phyloP scores from a whole-genome alignment of 306 rosid species.

The Vachellia pachyceras region DNA sequence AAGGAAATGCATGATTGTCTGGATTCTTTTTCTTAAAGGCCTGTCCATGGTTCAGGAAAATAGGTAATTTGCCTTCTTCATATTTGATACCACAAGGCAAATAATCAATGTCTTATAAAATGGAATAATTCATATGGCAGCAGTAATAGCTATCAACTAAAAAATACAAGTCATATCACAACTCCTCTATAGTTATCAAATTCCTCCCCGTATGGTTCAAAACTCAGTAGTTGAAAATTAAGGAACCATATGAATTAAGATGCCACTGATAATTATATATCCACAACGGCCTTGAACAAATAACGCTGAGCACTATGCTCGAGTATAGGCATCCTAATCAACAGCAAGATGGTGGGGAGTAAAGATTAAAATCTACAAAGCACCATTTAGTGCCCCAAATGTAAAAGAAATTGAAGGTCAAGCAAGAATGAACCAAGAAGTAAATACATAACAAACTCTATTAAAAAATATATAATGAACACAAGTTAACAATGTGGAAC shows the following conservation, averaged over 20 bases:
- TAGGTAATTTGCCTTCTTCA: not conserved
- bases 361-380: not conserved
- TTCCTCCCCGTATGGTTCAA: not conserved
- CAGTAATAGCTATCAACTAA: conserved; percentile 1
- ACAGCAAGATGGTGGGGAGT: not conserved
- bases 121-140: conserved; percentile 1
- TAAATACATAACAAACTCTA: not conserved
- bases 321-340: not conserved
- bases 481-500: not conserved
- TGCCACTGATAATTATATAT: not conserved
- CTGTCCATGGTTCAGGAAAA: not conserved
- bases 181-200: not conserved
- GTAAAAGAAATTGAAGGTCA: not conserved
- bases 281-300: not conserved
- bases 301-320: not conserved
- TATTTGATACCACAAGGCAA: not conserved
- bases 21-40: not conserved
- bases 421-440: not conserved
- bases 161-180: not conserved
- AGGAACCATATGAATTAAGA: not conserved
- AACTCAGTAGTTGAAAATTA: not conserved
- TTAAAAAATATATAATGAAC: too few species aligned
- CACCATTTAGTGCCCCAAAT: not conserved
- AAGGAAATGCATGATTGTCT: not conserved
- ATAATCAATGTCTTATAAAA: not conserved